Evolutionary conservation across 495 filamentous ascomycete species (phyloP), one percentile per base, ranked within the genome.

Genomic region (Talaromyces nanjingensis): DNA sequence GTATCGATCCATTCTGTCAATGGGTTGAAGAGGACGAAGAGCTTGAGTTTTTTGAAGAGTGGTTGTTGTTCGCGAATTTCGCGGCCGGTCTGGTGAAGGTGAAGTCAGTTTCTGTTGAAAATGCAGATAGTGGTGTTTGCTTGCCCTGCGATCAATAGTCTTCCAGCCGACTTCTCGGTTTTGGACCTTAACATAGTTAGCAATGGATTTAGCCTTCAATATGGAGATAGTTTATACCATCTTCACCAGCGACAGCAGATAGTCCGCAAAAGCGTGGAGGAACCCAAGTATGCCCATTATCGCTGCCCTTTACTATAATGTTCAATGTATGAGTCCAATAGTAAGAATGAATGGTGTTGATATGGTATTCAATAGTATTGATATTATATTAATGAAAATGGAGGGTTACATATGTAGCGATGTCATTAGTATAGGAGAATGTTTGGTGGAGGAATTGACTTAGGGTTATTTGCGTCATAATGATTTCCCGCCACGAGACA

Each of bases 21-120:
- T 12, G 73, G 77, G 56, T 77, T 79, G 71, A 79, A 77, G 6
- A 78, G 70, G 1, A 77, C 39, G 3, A 79, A 63, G 1, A 79
- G 70, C 63, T 78, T 76, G n/a, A 76, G 22, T 59, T 79, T 77
- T 65, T 78, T 75, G 56, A 66, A 63, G n/a, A 77, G 63, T 0
- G 72, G 70, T 37, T 77, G 72, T 47, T 78, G 72, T 65, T 79
- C 73, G 20, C 73, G 72, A 29, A 66, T 69, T 33, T 70, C 66
- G 60, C 74, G 49, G 33, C 75, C 71, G 1, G 73, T 72, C 33
- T 37, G n/a, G n/a, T n/a, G n/a, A n/a, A n/a, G n/a, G n/a, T n/a
- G n/a, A 37, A 37, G 33, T 37, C 33, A 37, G 33, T 37, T 9
- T 37, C 2, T 3, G 9, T 11, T 1, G 2, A 12, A 8, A 0